Conservation (phyloP, 2,329 filamentous ascomycete genomes). For the Tympanopsis confertula region DNA sequence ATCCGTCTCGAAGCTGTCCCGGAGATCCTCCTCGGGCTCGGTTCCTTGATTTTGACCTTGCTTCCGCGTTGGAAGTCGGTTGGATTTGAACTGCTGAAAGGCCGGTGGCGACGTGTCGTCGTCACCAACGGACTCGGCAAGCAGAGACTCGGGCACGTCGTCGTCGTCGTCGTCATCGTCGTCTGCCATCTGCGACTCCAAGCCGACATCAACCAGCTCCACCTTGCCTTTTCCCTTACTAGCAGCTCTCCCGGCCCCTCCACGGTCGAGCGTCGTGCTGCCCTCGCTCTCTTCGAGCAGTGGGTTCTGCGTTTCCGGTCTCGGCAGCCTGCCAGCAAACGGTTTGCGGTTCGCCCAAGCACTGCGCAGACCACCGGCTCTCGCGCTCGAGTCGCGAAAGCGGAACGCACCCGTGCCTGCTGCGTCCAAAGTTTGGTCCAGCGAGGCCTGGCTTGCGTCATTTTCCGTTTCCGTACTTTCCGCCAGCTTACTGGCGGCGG, state of each 20-base stretch:
- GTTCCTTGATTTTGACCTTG: slow-evolving; percentile 21
- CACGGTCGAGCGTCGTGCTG: slow-evolving; percentile 11
- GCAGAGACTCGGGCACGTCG: slow-evolving; percentile 43
- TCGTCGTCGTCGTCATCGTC: neutral
- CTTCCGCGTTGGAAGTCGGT: slow-evolving; percentile 3
- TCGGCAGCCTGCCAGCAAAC: no score
- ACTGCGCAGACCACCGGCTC: slow-evolving; percentile 27
- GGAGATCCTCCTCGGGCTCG: slow-evolving; percentile 29
- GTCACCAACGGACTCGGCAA: slow-evolving; percentile 38
- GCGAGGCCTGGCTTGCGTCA: slow-evolving; percentile 44
- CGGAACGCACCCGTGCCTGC: slow-evolving; percentile 4
- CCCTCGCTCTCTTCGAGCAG: slow-evolving; percentile 13
- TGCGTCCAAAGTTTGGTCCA: slow-evolving; percentile 40
- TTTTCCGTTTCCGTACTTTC: slow-evolving; percentile 78
- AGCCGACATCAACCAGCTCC: slow-evolving; percentile 72
- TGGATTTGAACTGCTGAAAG: slow-evolving; percentile 42
- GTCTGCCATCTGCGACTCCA: slow-evolving; percentile 48
- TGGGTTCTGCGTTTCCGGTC: no score
- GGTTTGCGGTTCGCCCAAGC: slow-evolving; percentile 11
- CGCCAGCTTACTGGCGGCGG: slow-evolving; percentile 70
- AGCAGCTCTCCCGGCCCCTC: slow-evolving; percentile 9
- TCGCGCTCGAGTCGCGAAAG: slow-evolving; percentile 17
- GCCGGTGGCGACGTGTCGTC: slow-evolving; percentile 39
- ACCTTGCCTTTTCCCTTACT: slow-evolving; percentile 45
- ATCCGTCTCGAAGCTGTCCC: slow-evolving; percentile 24